These are phyloP conservation scores for Adenanthera pavonina DNA, from an alignment of 306 rosid species.

Conservation along the genomic window DNA sequence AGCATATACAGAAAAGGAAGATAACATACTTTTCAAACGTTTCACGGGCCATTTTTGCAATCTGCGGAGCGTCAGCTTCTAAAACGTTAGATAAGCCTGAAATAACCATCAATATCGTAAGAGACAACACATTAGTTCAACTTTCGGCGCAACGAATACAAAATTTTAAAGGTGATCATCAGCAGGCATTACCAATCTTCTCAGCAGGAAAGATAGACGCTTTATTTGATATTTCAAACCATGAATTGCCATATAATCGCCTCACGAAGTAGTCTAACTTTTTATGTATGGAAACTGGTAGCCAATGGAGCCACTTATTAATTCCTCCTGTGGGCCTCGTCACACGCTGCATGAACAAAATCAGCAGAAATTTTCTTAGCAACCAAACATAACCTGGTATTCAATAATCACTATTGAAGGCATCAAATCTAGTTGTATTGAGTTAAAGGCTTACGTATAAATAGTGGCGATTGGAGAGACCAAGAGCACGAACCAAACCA, in stretches of 20 bases:
- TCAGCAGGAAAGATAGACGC: conserved; percentile 37
- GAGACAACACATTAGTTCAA: not conserved
- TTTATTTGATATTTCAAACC: conserved; percentile 35
- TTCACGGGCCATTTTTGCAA: conserved; percentile 74
- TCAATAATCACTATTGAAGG: not conserved
- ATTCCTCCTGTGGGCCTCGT: conserved; percentile 86
- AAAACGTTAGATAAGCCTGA: conserved; percentile 59
- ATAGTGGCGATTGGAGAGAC: conserved; percentile 64
- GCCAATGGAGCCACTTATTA: conserved; percentile 83
- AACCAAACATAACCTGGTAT: not conserved
- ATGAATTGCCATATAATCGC: conserved; percentile 42
- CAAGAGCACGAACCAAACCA: conserved; percentile 88
- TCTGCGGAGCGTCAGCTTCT: conserved; percentile 82
- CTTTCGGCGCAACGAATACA: not conserved
- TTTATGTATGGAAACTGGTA: conserved; percentile 79
- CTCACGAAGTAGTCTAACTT: conserved; percentile 51
- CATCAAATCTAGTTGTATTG: not conserved
- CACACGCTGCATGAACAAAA: conserved; percentile 61
- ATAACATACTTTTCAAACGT: conserved; percentile 63
- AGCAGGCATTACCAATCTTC: conserved; percentile 52
- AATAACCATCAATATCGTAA: conserved; percentile 42
- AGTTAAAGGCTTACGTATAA: conserved; percentile 57
- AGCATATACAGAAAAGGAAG: not conserved
- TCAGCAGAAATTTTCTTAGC: not conserved
- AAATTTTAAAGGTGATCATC: not conserved